These are phyloP conservation scores for Aureobasidium melanogenum DNA, from an alignment of 2,329 filamentous ascomycete species.

Conservation along the genomic window DNA sequence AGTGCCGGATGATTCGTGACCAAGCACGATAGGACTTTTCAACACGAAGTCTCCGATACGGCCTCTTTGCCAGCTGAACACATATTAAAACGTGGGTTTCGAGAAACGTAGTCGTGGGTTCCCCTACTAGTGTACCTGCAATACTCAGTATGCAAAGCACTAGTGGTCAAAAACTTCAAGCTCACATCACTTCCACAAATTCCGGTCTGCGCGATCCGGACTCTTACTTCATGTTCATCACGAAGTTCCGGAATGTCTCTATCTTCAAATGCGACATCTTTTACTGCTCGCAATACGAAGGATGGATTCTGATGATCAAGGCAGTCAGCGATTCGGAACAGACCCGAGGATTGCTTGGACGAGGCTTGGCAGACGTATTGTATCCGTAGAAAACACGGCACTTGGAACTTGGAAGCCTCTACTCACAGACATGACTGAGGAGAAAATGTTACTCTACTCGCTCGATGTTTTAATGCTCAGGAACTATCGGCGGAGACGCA, in stretches of 20 bases:
- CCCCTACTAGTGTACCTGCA: constrained; percentile 2
- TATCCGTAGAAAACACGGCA: no score
- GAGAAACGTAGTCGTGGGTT: no score
- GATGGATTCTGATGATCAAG: constrained; percentile 58
- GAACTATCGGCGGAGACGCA: background rate
- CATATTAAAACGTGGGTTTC: background rate
- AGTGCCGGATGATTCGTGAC: constrained; percentile 38
- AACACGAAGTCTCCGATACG: constrained; percentile 53
- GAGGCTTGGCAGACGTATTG: constrained; percentile 3
- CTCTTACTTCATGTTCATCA: constrained; percentile 60
- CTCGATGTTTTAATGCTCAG: background rate
- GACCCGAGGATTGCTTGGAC: background rate
- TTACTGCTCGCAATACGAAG: constrained; percentile 67
- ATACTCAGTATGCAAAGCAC: background rate
- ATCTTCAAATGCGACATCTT: constrained; percentile 63
- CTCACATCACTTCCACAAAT: constrained; percentile 74
- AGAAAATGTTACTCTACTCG: background rate
- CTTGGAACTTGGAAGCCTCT: no score
- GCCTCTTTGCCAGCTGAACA: constrained; percentile 49
- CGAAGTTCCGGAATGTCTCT: constrained; percentile 61
- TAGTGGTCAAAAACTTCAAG: background rate
- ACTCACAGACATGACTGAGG: background rate
- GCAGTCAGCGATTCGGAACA: background rate
- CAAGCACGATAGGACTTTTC: constrained; percentile 44
- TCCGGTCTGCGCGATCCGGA: constrained; percentile 72